A percentile compares a stretch with the other conserved stretches of the same genome.
Conservation (phyloP, 83 land plant species). For the Larix sibirica region DNA sequence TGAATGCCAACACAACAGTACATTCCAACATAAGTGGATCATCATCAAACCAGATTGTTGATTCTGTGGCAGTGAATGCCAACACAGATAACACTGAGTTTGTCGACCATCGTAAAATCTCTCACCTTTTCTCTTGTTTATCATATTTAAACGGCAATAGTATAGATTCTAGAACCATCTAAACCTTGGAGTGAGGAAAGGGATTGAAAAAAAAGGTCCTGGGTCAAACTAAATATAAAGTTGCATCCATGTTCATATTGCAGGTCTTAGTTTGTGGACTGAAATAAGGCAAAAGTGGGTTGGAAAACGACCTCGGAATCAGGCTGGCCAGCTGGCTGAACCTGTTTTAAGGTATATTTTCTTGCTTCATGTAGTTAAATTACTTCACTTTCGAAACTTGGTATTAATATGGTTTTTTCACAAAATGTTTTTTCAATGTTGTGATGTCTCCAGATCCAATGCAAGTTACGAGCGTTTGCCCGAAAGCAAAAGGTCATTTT, state of each 20-base stretch:
- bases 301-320: conserved; percentile 20
- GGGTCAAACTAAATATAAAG: no score
- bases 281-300: no score
- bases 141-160: no score
- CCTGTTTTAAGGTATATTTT: conserved; percentile 46
- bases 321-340: conserved; percentile 27
- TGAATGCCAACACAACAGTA: conserved; percentile 33
- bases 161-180: no score
- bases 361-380: neutral
- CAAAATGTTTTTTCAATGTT: neutral
- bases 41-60: conserved; percentile 41
- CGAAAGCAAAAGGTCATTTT: conserved; percentile 70
- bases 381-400: neutral
- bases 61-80: conserved; percentile 29
- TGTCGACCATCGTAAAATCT: conserved; percentile 58
- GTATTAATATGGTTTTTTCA: no score
- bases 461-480: conserved; percentile 76
- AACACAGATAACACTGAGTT: conserved; percentile 36
- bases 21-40: conserved; percentile 57
- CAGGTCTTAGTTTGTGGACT: no score
- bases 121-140: neutral
- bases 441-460: conserved; percentile 61
- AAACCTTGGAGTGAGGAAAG: no score
- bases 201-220: no score
- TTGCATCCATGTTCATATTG: no score